Base-by-base conservation (phyloP, 805 yeast species). In the Kazachstania kunashirensis region DNA sequence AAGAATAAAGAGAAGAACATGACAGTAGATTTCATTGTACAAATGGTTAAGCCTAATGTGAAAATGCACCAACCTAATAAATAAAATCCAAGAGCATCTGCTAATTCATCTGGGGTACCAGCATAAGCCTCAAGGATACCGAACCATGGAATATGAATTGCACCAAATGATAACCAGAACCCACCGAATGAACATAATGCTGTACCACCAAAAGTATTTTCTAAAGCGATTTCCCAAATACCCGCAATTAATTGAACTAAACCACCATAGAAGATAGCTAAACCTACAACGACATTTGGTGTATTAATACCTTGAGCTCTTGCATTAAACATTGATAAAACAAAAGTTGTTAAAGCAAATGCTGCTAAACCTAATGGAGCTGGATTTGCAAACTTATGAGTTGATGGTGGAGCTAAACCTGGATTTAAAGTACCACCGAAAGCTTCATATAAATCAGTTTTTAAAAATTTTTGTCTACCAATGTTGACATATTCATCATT, bases 341-440 rank as follows among this genome's bases (percentile, higher is more conserved):
- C 73, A 54, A 77, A 75, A 4, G 82, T 75, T 4, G 82, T 74
- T 41, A 76, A 49, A 2, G 82, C 79, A 50, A 77, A 77, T 0
- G 73, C 82, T 27, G 68, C 60, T 33, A 78, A 53, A 8, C 84
- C 84, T 28, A 77, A 57, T 6, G 84, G 81, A 24, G 78, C 78
- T 11, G 84, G 81, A 51, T 76, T 77, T 31, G 74, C 84, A 47
- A 77, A 67, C 44, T 68, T 68, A 48, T 78, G 77, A 7, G 62
- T 53, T 12, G 89, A 70, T 5, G 74, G 70, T n/a, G 71, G 67
- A 20, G 73, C 57, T 38, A 66, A 32, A 66, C 84, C 89, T 17
- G 92, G 84, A 46, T 77, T 77, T 54, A 82, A 63, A 14, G 81
- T 69, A 77, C 95, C 95, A 58, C 94, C 95, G 45, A 81, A 81